Percentiles rank a stretch among this genome's conserved stretches.
Conservation (phyloP, 2,329 filamentous ascomycete genomes). For the Drechslerella dactyloides region DNA sequence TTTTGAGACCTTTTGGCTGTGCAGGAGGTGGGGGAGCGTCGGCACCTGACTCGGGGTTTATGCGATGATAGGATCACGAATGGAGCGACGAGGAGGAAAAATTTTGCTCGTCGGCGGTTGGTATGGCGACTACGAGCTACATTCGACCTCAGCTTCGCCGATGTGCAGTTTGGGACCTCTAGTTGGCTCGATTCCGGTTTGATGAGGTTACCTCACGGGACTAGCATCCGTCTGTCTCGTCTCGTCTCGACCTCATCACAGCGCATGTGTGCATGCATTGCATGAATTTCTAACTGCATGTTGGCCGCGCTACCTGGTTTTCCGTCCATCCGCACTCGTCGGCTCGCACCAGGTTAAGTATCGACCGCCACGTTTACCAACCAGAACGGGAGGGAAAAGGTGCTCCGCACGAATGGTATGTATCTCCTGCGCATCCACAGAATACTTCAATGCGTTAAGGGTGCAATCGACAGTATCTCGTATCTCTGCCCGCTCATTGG, state of each 20-base stretch:
- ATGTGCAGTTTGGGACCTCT: too few relatives aligned
- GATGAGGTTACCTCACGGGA: background rate
- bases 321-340: too few relatives aligned
- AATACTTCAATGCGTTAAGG: too few relatives aligned
- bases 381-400: background rate
- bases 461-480: too few relatives aligned
- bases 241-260: background rate
- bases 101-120: background rate
- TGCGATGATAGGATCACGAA: background rate
- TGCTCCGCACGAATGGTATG: too few relatives aligned
- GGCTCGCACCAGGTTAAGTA: background rate
- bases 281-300: background rate
- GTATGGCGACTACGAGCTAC: background rate
- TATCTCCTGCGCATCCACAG: too few relatives aligned
- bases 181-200: too few relatives aligned
- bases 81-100: background rate
- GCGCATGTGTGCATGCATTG: constrained; percentile 4
- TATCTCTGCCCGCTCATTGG: too few relatives aligned
- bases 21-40: constrained; percentile 18
- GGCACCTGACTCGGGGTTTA: constrained; percentile 4
- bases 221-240: background rate
- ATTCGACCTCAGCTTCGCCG: too few relatives aligned
- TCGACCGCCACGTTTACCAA: background rate
- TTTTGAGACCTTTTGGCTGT: background rate
- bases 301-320: too few relatives aligned